Percentiles rank a stretch among this genome's conserved stretches.
These are phyloP conservation scores for Peronospora destructor DNA, from an alignment of 352 stramenopile species.

Conservation along the genomic window DNA sequence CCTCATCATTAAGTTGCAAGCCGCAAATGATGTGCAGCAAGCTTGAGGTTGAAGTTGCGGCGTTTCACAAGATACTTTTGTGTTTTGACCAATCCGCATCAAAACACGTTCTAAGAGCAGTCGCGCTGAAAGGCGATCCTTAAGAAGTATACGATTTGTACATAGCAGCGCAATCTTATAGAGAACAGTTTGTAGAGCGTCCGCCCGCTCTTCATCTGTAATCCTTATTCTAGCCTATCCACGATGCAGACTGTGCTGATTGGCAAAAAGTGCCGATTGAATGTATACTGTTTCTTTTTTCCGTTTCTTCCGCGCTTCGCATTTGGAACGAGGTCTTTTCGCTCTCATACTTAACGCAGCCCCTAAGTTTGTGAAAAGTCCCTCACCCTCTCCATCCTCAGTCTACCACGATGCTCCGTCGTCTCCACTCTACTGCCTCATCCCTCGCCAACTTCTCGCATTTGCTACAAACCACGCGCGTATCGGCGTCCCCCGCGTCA, in stretches of 20 bases:
- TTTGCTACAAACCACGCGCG: slow-evolving; percentile 11
- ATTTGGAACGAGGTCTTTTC: slow-evolving; percentile 17
- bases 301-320: slow-evolving; percentile 15
- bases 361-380: no score
- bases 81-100: no score
- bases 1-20: no score
- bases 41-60: no score
- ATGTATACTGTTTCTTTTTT: slow-evolving; percentile 5
- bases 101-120: not conserved
- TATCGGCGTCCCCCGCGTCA: slow-evolving; percentile 1
- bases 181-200: no score
- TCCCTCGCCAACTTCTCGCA: slow-evolving; percentile 13
- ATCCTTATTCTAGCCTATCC: slow-evolving; percentile 1
- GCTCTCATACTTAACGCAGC: not conserved
- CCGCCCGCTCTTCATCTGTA: no score
- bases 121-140: no score
- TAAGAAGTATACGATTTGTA: no score
- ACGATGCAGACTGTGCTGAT: slow-evolving; percentile 3
- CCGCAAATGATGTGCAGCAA: no score
- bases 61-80: no score
- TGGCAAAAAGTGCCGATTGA: slow-evolving; percentile 12
- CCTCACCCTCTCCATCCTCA: not conserved
- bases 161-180: no score
- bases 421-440: slow-evolving; percentile 8
- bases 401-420: slow-evolving; percentile 21